These are phyloP conservation scores for Thoreauomyces humboldtii DNA, from an alignment of 192 early-diverging fungal genomes.

Conservation along the genomic window DNA sequence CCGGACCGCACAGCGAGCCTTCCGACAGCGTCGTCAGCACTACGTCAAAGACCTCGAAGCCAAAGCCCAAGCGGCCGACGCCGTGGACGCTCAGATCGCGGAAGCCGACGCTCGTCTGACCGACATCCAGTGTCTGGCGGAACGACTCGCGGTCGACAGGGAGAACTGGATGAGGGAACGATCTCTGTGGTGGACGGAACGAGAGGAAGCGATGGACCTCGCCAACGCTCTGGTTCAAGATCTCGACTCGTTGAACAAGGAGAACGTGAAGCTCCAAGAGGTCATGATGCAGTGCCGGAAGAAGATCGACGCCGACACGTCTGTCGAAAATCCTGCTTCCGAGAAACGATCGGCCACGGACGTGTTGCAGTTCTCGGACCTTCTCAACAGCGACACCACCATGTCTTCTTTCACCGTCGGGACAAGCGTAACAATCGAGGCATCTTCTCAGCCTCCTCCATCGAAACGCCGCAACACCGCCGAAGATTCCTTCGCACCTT, in stretches of 20 bases:
- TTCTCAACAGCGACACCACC: no score
- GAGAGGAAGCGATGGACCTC: constrained; percentile 19
- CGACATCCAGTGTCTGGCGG: constrained; percentile 19
- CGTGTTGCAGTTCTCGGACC: no score
- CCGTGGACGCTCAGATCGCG: constrained; percentile 8
- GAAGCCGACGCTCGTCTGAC: constrained; percentile 11
- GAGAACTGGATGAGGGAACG: constrained; percentile 27
- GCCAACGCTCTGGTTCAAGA: constrained; percentile 18
- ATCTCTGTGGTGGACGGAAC: constrained; percentile 26
- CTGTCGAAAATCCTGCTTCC: no score
- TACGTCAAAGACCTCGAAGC: constrained; percentile 79
- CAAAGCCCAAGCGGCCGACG: constrained; percentile 40
- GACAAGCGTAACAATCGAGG: no score
- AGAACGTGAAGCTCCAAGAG: constrained; percentile 21
- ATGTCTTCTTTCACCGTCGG: no score
- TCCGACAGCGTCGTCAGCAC: constrained; percentile 80
- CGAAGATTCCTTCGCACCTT: no score
- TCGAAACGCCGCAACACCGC: no score
- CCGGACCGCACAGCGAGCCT: constrained; percentile 85
- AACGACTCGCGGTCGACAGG: constrained; percentile 14
- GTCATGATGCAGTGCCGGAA: no score
- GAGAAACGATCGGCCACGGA: no score
- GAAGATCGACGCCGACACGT: no score
- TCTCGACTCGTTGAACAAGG: constrained; percentile 8
- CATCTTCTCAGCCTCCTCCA: no score